Base-by-base conservation (phyloP, 1,139 yeast species). In the Nakaseomyces nivariensis region DNA sequence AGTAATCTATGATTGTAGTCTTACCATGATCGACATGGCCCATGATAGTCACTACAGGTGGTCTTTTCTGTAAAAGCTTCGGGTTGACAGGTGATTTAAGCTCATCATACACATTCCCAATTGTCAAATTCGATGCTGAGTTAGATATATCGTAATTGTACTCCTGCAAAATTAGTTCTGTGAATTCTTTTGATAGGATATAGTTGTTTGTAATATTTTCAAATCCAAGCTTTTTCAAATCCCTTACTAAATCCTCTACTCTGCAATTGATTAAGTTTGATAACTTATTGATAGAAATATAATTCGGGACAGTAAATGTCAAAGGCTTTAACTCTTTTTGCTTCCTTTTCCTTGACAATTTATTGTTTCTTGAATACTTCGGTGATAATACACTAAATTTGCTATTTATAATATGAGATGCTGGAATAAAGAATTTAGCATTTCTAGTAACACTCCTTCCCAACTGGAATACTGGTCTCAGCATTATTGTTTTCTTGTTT, bases 11-110 rank as follows among this genome's bases (percentile, higher is more conserved):
- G 55, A 92, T 84, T 0, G 98, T 90, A 1, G 99, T 92, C 64
- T 92, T 92, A 1, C 99, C 99, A 64, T 92, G 99, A 67, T 92
- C 99, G 41, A 92, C 98, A 67, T 92, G 99, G 4, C 99, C 99
- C 97, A 92, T 92, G 48, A 92, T 87, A 0, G 98, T 90, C 1
- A 92, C 97, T 27, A 92, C 85, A 0, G 99, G 98, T 0, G 98
- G 89, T 56, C 98, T 73, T 13, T 81, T 74, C 48, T 79, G 79
- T 54, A 85, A 66, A 25, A 66, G 57, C 8, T 70, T 67, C 4
- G 73, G 70, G 43, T 77, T 76, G 2, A 62, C 63, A 1, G 80
- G 73, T 7, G 64, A 68, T 64, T 26, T 61, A 26, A 66, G 52
- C 66, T 71, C 47, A 8, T 78, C 74, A 27, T 79, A 77, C 45